A percentile compares a stretch with the other conserved stretches of the same genome.
Evolutionary conservation across 345 rosid species (phyloP).

Genomic region (Salix purpurea): DNA sequence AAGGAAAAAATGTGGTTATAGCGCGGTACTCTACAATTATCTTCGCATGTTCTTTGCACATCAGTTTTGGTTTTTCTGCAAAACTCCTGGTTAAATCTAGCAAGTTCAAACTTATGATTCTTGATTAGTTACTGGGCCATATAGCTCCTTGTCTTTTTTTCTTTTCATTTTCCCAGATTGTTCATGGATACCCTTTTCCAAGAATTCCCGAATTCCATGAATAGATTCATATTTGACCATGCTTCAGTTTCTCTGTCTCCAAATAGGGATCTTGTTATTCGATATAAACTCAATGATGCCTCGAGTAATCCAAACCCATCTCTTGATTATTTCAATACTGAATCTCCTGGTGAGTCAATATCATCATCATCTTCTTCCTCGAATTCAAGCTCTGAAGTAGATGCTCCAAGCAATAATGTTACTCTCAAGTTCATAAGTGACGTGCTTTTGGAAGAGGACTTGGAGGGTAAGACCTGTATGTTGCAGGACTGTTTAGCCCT

Average conservation of each 20-base stretch:
- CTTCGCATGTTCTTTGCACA: background rate
- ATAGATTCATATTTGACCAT: conserved; percentile 4
- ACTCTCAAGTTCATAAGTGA: conserved; percentile 31
- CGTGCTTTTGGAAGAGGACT: conserved; percentile 31
- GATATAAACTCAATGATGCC: background rate
- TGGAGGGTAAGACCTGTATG: conserved; percentile 14
- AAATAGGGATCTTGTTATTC: background rate
- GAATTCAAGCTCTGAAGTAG: conserved; percentile 1
- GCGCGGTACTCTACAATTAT: background rate
- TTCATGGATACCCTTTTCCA: conserved; percentile 5
- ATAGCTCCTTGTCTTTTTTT: background rate
- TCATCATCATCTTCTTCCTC: background rate
- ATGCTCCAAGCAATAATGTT: conserved; percentile 3
- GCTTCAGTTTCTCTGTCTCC: background rate
- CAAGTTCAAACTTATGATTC: background rate
- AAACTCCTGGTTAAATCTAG: background rate
- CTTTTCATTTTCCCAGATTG: background rate
- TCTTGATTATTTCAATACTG: background rate
- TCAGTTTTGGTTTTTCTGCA: background rate
- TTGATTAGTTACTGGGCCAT: background rate
- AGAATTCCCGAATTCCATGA: conserved; percentile 2
- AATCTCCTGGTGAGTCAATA: background rate
- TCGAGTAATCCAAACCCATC: background rate
- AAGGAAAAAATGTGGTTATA: background rate
- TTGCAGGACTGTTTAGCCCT: conserved; percentile 21